Evolutionary conservation across 768 basidiomycete species (phyloP).

Genomic region (Porphyrellus cyaneotinctus): DNA sequence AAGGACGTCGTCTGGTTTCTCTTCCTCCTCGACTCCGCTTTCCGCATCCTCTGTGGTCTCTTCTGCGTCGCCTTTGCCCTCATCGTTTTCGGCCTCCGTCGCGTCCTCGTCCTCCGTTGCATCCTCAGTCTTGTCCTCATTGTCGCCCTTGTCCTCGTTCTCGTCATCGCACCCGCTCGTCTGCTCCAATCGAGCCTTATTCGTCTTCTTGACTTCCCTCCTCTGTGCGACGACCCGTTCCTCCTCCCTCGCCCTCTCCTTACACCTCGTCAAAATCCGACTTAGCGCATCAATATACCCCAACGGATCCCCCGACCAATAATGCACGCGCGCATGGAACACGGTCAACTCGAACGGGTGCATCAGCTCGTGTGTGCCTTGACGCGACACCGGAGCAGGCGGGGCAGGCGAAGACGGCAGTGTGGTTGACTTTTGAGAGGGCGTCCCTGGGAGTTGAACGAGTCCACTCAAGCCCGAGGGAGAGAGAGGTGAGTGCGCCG

Average conservation of each 20-base stretch:
- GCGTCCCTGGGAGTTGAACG: constrained; percentile 23
- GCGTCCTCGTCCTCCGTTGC: background rate
- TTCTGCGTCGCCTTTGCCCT: background rate
- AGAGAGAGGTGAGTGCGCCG: constrained; percentile 12
- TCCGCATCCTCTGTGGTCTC: background rate
- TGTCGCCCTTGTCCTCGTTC: background rate
- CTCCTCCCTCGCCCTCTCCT: constrained; percentile 41
- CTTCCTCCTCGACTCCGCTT: background rate
- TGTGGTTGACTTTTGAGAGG: constrained; percentile 14
- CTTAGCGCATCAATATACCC: constrained; percentile 73
- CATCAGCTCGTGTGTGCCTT: constrained; percentile 7
- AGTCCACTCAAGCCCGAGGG: constrained; percentile 13
- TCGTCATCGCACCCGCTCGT: background rate
- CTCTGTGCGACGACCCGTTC: constrained; percentile 17
- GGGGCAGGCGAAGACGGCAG: constrained; percentile 1
- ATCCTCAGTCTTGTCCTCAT: background rate
- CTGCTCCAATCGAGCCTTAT: background rate
- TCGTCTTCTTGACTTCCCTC: background rate
- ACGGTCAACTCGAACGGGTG: constrained; percentile 55
- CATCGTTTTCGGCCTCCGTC: background rate
- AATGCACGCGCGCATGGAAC: constrained; percentile 68
- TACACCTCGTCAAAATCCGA: constrained; percentile 60
- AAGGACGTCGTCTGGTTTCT: constrained; percentile 17
- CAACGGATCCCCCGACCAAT: constrained; percentile 80
- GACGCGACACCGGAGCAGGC: constrained; percentile 22